Evolutionary conservation across 202 grass and related monocot genomes (phyloP).

Genomic region (Schoenoplectus tabernaemontani): DNA sequence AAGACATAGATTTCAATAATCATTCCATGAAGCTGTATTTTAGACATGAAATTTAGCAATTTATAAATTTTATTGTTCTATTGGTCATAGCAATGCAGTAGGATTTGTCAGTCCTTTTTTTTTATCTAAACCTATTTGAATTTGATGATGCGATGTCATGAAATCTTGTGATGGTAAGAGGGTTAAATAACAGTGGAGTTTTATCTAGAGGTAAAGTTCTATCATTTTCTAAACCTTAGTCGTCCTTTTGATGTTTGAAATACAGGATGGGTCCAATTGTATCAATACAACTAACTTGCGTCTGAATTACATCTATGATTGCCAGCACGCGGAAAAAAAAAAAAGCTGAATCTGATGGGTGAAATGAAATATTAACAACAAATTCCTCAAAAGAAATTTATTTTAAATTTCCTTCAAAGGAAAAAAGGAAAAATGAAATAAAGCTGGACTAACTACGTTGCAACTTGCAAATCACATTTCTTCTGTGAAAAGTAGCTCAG

Average conservation of each 20-base stretch:
- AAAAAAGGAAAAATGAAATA: background rate
- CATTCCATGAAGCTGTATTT: background rate
- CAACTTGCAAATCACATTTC: background rate
- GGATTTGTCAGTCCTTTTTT: background rate
- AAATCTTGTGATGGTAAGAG: background rate
- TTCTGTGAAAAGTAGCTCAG: background rate
- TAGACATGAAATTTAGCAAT: slow-evolving; percentile 3
- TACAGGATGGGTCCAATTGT: background rate
- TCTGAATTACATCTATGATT: background rate
- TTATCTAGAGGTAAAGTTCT: background rate
- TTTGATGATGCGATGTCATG: background rate
- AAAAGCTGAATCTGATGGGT: background rate
- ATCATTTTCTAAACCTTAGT: background rate
- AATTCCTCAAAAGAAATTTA: background rate
- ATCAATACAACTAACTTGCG: background rate
- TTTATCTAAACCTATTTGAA: background rate
- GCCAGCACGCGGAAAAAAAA: no score
- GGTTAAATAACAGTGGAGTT: background rate
- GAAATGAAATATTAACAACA: background rate
- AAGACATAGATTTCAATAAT: slow-evolving; percentile 19
- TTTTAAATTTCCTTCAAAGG: background rate
- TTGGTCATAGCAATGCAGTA: background rate
- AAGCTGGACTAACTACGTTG: background rate
- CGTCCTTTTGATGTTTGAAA: background rate
- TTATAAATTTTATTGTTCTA: background rate